Evolutionary conservation across 331 rosid genomes (phyloP).

Genomic region (Spiraea crenata): DNA sequence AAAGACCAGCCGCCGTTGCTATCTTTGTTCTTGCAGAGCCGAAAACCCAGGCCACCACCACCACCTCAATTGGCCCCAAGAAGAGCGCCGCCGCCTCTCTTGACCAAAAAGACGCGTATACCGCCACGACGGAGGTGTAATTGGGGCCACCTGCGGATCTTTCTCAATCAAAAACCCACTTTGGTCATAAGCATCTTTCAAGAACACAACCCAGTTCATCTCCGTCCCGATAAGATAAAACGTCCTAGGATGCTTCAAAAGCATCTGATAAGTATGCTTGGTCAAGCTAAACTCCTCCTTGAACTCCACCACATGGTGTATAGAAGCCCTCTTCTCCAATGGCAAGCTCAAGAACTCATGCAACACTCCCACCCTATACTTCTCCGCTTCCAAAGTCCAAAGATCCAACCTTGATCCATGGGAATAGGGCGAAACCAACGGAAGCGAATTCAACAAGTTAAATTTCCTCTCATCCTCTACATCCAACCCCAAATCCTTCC

Average conservation of each 20-base stretch:
- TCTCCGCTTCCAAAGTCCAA: conserved; percentile 92
- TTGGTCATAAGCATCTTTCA: conserved; percentile 67
- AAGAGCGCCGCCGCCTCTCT: too few relatives aligned
- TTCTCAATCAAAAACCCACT: conserved; percentile 58
- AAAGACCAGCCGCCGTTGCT: too few relatives aligned
- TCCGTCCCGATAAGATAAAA: conserved; percentile 87
- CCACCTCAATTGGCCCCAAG: too few relatives aligned
- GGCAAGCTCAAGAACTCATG: conserved; percentile 90
- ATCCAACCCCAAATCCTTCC: conserved; percentile 73
- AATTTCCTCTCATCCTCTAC: conserved; percentile 58
- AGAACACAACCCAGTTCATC: conserved; percentile 92
- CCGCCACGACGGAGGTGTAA: too few relatives aligned
- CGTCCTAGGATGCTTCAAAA: conserved; percentile 66
- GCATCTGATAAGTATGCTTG: conserved; percentile 86
- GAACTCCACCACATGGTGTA: conserved; percentile 89
- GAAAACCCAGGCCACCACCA: too few relatives aligned
- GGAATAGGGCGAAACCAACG: conserved; percentile 80
- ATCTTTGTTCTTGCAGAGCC: too few relatives aligned
- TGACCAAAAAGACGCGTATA: too few relatives aligned
- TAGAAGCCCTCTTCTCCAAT: conserved; percentile 82
- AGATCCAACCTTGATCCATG: conserved; percentile 64
- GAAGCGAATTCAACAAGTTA: conserved; percentile 70
- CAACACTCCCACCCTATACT: conserved; percentile 74
- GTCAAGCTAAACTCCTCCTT: conserved; percentile 90
- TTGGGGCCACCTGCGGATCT: conserved; percentile 74